A percentile compares a stretch with the other conserved stretches of the same genome.
Conservation (phyloP, 169 alveolate species). For the Cryptosporidium parvum region DNA sequence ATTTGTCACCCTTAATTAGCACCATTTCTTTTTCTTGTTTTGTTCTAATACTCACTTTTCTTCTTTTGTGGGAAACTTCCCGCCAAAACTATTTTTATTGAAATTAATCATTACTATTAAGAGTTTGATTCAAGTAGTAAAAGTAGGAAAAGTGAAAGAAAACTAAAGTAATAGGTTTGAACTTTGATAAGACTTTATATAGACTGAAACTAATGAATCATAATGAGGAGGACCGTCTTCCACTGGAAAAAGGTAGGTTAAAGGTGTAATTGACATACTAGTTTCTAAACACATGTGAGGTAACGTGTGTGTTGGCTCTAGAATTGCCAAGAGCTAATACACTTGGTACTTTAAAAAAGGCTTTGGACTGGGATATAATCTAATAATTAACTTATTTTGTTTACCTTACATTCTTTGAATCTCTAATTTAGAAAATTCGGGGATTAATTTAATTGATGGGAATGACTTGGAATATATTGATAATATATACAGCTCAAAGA, state of each 20-base stretch:
- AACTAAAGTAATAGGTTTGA: neutral
- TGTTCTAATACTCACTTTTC: neutral
- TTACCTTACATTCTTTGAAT: neutral
- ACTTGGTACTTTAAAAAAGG: neutral
- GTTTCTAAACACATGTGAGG: neutral
- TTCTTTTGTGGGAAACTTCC: neutral
- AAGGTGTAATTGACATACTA: neutral
- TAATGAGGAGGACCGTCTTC: neutral
- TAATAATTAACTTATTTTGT: neutral
- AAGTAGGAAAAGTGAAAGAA: neutral
- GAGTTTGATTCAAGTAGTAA: neutral
- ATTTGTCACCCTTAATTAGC: too few species aligned
- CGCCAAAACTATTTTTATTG: neutral
- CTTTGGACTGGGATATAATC: neutral
- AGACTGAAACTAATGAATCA: neutral
- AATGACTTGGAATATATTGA: slow-evolving; percentile 50
- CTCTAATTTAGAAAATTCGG: slow-evolving; percentile 18
- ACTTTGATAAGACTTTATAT: neutral
- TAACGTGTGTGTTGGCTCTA: neutral
- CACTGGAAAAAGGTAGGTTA: slow-evolving; percentile 10
- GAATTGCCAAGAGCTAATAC: neutral
- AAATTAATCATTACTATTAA: neutral
- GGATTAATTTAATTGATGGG: neutral
- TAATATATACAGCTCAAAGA: slow-evolving; percentile 14
- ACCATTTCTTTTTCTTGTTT: neutral